Evolutionary conservation across 208 protist species (phyloP), one percentile per base, ranked within the genome.

Genomic region (Trypanosoma grayi): DNA sequence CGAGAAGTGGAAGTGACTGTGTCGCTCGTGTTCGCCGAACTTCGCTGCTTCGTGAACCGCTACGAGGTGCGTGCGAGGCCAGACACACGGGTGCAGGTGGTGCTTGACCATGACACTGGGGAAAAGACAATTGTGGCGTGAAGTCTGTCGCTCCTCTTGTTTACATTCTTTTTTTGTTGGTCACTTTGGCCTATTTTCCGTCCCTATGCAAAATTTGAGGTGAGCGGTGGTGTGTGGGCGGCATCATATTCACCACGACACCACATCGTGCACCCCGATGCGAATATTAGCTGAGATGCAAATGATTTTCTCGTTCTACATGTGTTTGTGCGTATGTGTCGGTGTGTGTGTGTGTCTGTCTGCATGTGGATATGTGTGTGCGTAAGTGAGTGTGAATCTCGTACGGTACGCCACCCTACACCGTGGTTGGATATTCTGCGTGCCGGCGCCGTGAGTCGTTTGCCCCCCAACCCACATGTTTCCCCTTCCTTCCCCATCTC

Each of bases 71-170:
- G 74, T 2, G 46, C 77, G 16, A 56, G 75, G 53, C 66, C 83
- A n/a, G 84, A 93, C 31, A 71, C 69, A 45, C 76, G 73, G 7
- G 63, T 75, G 7, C 75, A 93, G 28, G 64, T 87, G 2, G 28
- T 90, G 7, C 40, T 87, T 22, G 81, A 90, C 59, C 56, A 70
- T 11, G 85, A 92, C 57, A 84, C 75, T 1, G 81, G 85, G 3
- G 62, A 79, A 22, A 75, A 71, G 11, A 78, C 56, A 0, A 58
- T 87, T 55, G 67, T 92, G 2, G 50, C 27, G 2, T 83, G 61
- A 60, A 5, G 14, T 31, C 9, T 51, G 54, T 4, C 3, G n/a
- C n/a, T n/a, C n/a, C n/a, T n/a, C n/a, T n/a, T n/a, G n/a, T n/a
- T n/a, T n/a, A n/a, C 13, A 52, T 48, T 33, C 18, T 43, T 14